Evolutionary conservation across 305 asterid genomes (phyloP).

Genomic region (Fraxinus angustifolia): DNA sequence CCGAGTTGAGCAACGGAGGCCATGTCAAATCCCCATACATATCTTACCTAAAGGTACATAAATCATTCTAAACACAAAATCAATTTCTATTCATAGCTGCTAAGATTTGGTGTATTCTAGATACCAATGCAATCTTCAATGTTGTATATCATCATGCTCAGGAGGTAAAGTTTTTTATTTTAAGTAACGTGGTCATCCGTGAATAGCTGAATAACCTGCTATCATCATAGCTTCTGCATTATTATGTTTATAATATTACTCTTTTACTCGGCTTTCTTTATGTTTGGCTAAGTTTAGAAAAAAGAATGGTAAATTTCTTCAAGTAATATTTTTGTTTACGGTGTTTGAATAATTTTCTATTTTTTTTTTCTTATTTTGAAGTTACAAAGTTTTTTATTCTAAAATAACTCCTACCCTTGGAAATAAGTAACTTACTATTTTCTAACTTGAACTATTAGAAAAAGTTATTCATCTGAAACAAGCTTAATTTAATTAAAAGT

Average conservation of each 20-base stretch:
- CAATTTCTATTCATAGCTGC: not conserved
- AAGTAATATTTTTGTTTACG: not conserved
- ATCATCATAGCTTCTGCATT: not conserved
- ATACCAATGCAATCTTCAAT: not conserved
- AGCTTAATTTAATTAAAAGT: not conserved
- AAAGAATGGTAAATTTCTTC: not conserved
- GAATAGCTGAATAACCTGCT: not conserved
- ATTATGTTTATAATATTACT: not conserved
- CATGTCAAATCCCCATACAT: slow-evolving; percentile 77
- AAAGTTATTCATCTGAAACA: not conserved
- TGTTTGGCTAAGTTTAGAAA: not conserved
- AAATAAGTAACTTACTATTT: not conserved
- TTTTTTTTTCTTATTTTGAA: not conserved
- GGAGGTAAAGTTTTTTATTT: not conserved
- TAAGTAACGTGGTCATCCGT: not conserved
- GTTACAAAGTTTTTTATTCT: not conserved
- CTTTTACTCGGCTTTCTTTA: not conserved
- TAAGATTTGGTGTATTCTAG: not conserved
- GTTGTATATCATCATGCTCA: not conserved
- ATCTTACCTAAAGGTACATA: slow-evolving; percentile 67
- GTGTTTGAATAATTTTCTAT: not conserved
- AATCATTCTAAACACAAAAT: not conserved
- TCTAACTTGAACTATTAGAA: not conserved
- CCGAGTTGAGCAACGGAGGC: slow-evolving; percentile 57
- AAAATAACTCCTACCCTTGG: not conserved